Percentiles rank a stretch among this genome's conserved stretches.
Conservation (phyloP, 306 rosid genomes). For the Fragaria nilgerrensis region DNA sequence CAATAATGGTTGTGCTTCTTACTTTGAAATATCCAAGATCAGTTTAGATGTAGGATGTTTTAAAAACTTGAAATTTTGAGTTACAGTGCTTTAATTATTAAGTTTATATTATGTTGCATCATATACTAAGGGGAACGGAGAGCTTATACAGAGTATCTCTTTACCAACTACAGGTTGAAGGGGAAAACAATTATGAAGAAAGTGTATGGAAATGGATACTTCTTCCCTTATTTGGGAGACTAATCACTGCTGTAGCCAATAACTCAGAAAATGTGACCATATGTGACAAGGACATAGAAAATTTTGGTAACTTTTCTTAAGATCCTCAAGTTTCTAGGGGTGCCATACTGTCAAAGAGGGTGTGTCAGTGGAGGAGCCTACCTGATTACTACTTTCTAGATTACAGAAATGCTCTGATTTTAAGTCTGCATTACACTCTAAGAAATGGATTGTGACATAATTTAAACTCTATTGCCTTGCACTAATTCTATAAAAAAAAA, state of each 20-base stretch:
- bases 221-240: neutral
- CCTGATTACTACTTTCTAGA: conserved; percentile 1
- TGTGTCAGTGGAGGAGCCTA: neutral
- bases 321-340: neutral
- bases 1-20: neutral
- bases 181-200: neutral
- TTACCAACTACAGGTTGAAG: neutral
- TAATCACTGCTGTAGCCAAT: neutral
- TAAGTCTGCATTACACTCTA: neutral
- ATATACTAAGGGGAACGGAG: neutral
- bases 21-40: neutral
- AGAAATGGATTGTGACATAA: neutral
- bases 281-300: neutral
- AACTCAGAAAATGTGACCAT: neutral
- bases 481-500: neutral
- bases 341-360: neutral
- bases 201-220: neutral
- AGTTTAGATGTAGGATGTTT: neutral
- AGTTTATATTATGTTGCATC: neutral
- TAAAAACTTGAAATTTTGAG: neutral
- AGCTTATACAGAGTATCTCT: neutral
- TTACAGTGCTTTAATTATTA: neutral
- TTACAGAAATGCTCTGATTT: conserved; percentile 1
- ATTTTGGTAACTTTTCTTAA: neutral
- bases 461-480: neutral